Evolutionary conservation across 2,329 filamentous ascomycete genomes (phyloP).

Genomic region (Calonectria ilicicola): DNA sequence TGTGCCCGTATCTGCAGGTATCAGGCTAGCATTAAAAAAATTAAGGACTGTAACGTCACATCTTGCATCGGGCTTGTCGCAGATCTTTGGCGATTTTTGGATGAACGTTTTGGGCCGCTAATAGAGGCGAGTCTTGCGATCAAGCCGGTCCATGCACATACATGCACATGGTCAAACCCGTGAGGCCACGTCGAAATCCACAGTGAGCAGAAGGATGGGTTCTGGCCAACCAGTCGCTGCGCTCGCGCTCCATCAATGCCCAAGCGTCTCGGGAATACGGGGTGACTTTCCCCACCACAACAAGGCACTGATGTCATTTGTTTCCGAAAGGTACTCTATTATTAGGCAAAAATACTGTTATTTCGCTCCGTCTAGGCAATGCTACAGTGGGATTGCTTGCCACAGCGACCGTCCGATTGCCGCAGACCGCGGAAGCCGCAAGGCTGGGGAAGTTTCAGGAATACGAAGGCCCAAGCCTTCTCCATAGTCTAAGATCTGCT

Average conservation of each 20-base stretch:
- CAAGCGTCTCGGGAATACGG: constrained; percentile 8
- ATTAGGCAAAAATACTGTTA: background rate
- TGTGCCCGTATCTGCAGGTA: background rate
- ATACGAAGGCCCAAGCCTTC: background rate
- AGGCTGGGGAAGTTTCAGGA: background rate
- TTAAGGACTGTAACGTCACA: background rate
- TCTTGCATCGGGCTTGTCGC: background rate
- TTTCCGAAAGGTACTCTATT: background rate
- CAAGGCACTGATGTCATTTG: background rate
- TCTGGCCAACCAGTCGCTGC: background rate
- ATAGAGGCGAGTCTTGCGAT: background rate
- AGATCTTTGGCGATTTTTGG: background rate
- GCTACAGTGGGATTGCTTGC: background rate
- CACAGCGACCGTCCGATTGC: background rate
- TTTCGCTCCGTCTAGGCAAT: background rate
- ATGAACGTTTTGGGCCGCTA: background rate
- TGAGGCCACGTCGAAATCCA: constrained; percentile 3
- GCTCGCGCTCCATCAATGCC: background rate
- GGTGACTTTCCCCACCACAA: background rate
- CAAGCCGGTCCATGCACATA: background rate
- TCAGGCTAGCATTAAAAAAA: background rate
- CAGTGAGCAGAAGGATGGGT: background rate
- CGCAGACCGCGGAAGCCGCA: background rate
- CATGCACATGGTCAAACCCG: background rate
- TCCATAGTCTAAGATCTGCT: constrained; percentile 40